Evolutionary conservation across 306 rosid species (phyloP), one percentile per base, ranked within the genome.

Genomic region (Hippophae rhamnoides): DNA sequence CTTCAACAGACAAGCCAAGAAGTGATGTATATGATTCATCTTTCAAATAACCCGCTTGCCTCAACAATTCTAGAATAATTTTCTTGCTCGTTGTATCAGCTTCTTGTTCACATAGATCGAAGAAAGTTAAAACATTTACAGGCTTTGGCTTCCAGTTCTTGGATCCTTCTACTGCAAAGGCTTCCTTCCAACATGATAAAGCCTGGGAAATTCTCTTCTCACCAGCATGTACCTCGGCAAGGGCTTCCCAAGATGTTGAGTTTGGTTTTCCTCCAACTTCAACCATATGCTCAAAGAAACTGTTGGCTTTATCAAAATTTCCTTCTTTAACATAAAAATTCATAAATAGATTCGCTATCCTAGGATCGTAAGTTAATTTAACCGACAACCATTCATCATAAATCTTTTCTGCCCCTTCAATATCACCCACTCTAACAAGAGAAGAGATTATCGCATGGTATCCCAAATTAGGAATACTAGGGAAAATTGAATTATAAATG

Each of bases 161-260:
- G 14, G 86, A 79, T 52, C 82, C 77, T 52, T 56, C 77, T 26
- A 62, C 76, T 50, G 56, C 52, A 74, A 92, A 82, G 61, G 97
- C 97, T 64, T 88, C 73, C 76, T 84, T 77, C 79, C 88, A 88
- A 72, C 87, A 82, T 26, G 83, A 70, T 50, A 86, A 60, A 23
- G 96, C 90, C 14, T 75, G 90, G 0, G 82, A 71, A 66, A 82
- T 56, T 50, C 62, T 79, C 75, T 41, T 73, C 61, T 80, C 88
- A 44, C 55, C 76, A 46, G 78, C 66, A 56, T 83, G 89, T 56
- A 81, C 81, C 69, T 78, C 88, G n/a, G 83, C 78, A 51, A 88
- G 85, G 72, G 61, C n/a, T 77, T 88, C 99, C 99, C 99, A 92
- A 2, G 99, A 70, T 61, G 63, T 81, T 2, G 99, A 77, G 65